Evolutionary conservation across 306 rosid genomes (phyloP).

Genomic region (Cucurbita maxima): DNA sequence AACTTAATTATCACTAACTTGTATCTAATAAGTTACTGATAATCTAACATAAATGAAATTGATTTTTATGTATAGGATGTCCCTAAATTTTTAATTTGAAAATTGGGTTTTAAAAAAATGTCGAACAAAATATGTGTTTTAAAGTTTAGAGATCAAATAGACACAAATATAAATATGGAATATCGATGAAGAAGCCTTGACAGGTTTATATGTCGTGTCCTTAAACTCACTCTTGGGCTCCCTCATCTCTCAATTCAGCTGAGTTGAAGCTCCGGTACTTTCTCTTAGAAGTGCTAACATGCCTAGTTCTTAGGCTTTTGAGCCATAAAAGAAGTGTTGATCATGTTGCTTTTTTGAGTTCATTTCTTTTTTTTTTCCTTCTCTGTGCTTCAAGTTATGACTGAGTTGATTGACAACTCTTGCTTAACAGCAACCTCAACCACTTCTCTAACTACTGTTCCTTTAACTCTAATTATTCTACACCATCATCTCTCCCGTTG

Average conservation of each 20-base stretch:
- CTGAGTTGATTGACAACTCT: slow-evolving; percentile 5
- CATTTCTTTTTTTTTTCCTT: background rate
- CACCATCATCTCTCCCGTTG: background rate
- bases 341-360: background rate
- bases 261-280: background rate
- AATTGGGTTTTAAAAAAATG: too few species aligned
- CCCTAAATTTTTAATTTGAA: too few species aligned
- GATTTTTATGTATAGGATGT: too few species aligned
- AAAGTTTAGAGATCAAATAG: too few species aligned
- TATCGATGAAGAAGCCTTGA: background rate
- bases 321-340: background rate
- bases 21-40: too few species aligned
- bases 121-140: too few species aligned
- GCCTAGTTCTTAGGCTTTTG: background rate
- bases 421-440: slow-evolving; percentile 3
- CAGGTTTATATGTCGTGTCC: background rate
- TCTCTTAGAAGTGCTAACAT: background rate
- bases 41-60: too few species aligned
- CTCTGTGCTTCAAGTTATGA: slow-evolving; percentile 5
- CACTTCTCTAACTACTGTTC: slow-evolving; percentile 6
- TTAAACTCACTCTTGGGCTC: background rate
- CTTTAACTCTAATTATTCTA: slow-evolving; percentile 4
- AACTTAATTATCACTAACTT: too few species aligned
- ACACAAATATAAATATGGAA: background rate
- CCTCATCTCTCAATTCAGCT: background rate